Base-by-base conservation (phyloP, 225 moss, liverwort and hornwort genomes). In the Pseudoscleropodium purum region DNA sequence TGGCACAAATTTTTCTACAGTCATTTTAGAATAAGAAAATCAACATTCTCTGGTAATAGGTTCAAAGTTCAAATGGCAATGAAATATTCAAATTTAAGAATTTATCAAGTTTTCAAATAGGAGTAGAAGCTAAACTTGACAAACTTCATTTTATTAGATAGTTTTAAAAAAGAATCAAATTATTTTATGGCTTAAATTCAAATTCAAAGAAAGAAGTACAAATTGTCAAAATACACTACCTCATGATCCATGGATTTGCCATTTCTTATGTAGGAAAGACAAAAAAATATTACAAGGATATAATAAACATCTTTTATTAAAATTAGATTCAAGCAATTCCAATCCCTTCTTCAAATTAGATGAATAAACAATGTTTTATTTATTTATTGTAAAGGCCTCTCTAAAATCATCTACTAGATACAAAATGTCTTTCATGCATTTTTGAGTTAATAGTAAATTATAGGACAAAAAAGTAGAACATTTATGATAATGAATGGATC, bases 361-460 rank as follows among this genome's bases (percentile, higher is more conserved):
- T 25, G 41, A 41, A 41, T 14, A 25, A n/a, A n/a, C n/a, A 70
- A 70, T 15, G 14, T 7, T 70, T n/a, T n/a, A n/a, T 39, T 39
- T 70, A 25, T 25, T 3, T 1, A 41, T 72, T 0, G 0, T 41
- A 9, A 8, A 72, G 0, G 3, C 41, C 2, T 26, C 15, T 1
- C 0, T 26, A 0, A 26, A 26, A 9, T 73, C 16, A 15, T 72
- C 3, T 5, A 72, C 9, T 41, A 41, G 13, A 26, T 1, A 41
- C 5, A 26, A 72, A 72, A 25, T 15, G 6, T 41, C 25, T 2
- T 24, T 41, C 3, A 41, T 0, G 0, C 18, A 33, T 72, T 41
- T 72, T 41, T 26, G 41, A 2, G 0, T 25, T n/a, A 15, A 41
- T 0, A 15, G 0, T 72, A 72, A 70, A 41, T 25, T 70, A 4